phyloP scores from a whole-genome alignment of 768 basidiomycete genomes.

The Calocybe indica region DNA sequence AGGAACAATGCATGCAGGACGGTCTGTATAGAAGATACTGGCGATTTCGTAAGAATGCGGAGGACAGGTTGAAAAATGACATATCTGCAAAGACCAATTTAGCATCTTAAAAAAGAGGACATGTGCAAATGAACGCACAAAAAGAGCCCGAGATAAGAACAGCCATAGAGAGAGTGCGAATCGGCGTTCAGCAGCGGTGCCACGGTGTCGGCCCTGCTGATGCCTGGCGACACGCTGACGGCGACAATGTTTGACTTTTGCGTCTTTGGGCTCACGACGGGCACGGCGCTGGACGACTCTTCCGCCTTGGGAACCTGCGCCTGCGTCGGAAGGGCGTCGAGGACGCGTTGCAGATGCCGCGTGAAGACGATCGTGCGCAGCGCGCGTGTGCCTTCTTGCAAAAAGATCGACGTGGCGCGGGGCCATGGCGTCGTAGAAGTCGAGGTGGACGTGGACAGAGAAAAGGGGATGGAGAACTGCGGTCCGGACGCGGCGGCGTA shows the following conservation, averaged over 20 bases:
- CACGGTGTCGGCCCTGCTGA: constrained; percentile 67
- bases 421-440: constrained; percentile 2
- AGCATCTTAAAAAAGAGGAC: background rate
- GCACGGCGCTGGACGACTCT: constrained; percentile 17
- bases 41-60: constrained; percentile 64
- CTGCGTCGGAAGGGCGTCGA: constrained; percentile 69
- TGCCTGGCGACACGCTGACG: constrained; percentile 68
- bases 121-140: constrained; percentile 35
- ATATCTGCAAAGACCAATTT: constrained; percentile 40
- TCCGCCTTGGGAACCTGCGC: constrained; percentile 43
- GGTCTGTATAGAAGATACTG: constrained; percentile 59
- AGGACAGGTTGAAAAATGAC: constrained; percentile 61
- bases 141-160: constrained; percentile 37
- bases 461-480: constrained; percentile 23
- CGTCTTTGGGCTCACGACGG: constrained; percentile 30
- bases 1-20: constrained; percentile 80
- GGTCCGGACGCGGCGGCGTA: constrained; percentile 72
- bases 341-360: constrained; percentile 76
- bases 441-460: constrained; percentile 7
- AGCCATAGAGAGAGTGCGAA: constrained; percentile 27
- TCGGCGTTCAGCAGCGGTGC: constrained; percentile 48
- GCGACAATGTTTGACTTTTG: constrained; percentile 74
- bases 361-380: constrained; percentile 60
- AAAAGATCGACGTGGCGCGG: constrained; percentile 29
- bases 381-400: constrained; percentile 61